Evolutionary conservation across 1,284 basidiomycete genomes (phyloP).

Genomic region (Boletellus deceptivus): DNA sequence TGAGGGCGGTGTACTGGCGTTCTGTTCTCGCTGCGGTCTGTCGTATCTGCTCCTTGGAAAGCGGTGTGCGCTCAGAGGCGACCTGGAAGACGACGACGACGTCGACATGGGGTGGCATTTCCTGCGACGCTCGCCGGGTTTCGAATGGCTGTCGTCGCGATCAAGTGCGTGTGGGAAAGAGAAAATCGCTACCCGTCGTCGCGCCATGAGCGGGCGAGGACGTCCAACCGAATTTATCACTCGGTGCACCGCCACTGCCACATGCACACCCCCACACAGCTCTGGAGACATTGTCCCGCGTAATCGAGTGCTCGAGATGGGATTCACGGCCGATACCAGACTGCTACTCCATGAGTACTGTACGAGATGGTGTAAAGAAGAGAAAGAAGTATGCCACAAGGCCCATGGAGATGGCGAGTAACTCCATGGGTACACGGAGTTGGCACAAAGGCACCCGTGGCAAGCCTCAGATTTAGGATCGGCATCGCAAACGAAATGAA

Average conservation of each 20-base stretch:
- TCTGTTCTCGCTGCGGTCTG: slow-evolving; percentile 63
- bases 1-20: slow-evolving; percentile 63
- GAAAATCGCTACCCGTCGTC: neutral
- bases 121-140: neutral
- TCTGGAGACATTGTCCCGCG: too few relatives aligned
- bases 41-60: slow-evolving; percentile 59
- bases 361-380: too few relatives aligned
- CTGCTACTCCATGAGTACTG: too few relatives aligned
- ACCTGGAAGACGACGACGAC: slow-evolving; percentile 69
- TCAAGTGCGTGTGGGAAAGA: slow-evolving; percentile 1
- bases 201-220: too few relatives aligned
- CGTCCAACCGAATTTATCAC: neutral
- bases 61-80: slow-evolving; percentile 40
- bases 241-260: too few relatives aligned
- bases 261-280: too few relatives aligned
- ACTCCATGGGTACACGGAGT: neutral
- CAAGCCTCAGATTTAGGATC: slow-evolving; percentile 20
- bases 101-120: slow-evolving; percentile 58
- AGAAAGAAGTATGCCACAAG: too few relatives aligned
- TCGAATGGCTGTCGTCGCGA: neutral
- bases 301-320: too few relatives aligned
- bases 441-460: slow-evolving; percentile 5
- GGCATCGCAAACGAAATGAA: neutral
- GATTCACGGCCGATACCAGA: too few relatives aligned
- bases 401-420: too few relatives aligned